A percentile compares a stretch with the other conserved stretches of the same genome.
phyloP scores from a whole-genome alignment of 148 eudicot genomes.

The Nepenthes gracilis region DNA sequence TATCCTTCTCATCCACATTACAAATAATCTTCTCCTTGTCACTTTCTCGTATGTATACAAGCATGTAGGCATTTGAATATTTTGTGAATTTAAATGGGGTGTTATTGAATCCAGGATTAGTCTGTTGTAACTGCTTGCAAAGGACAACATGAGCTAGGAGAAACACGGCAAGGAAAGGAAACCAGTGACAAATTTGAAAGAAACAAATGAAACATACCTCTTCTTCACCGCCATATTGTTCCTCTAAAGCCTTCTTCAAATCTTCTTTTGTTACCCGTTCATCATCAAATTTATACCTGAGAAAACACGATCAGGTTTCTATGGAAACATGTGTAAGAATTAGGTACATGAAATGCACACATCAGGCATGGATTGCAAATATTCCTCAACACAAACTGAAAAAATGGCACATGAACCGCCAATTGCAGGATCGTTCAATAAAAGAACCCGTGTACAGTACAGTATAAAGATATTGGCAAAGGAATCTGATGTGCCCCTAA shows the following conservation, averaged over 20 bases:
- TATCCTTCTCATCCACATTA: conserved; percentile 91
- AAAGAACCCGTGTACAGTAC: too few species aligned
- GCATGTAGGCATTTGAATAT: conserved; percentile 98
- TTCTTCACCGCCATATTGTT: conserved; percentile 98
- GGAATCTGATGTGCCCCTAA: too few species aligned
- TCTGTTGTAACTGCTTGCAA: conserved; percentile 57
- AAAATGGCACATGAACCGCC: neutral
- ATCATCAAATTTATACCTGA: conserved; percentile 95
- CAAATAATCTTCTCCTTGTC: conserved; percentile 92
- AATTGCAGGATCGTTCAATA: neutral
- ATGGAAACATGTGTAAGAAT: neutral
- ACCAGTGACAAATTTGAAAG: neutral
- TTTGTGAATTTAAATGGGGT: conserved; percentile 89
- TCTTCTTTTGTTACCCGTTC: conserved; percentile 96
- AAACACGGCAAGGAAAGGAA: neutral
- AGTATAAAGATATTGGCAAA: too few species aligned
- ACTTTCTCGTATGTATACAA: conserved; percentile 89
- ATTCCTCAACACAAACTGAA: neutral
- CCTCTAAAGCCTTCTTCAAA: conserved; percentile 78
- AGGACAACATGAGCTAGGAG: conserved; percentile 8
- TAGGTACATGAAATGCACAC: neutral
- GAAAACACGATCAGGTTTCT: neutral
- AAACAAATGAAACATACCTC: conserved; percentile 42
- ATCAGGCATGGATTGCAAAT: neutral
- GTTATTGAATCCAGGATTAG: conserved; percentile 91